A percentile compares a stretch with the other conserved stretches of the same genome.
These are phyloP conservation scores for Aspergillus cristatus DNA, from an alignment of 495 filamentous ascomycete genomes.

Conservation along the genomic window DNA sequence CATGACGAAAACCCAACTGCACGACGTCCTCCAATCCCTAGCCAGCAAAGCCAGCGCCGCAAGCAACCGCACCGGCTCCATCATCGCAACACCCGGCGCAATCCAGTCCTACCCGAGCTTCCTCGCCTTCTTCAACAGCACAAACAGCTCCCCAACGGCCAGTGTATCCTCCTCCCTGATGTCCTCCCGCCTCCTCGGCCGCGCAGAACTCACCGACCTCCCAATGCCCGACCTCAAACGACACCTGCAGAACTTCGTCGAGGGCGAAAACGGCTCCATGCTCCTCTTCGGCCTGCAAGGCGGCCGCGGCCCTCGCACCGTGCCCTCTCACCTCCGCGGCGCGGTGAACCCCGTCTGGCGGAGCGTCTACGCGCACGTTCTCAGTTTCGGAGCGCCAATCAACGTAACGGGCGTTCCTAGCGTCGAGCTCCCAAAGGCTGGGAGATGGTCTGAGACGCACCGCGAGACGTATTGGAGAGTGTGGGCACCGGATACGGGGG, in stretches of 20 bases:
- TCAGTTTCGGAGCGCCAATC: conserved; percentile 9
- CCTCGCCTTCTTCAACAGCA: conserved; percentile 2
- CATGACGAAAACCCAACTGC: conserved; percentile 6
- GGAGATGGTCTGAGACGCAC: conserved; percentile 3
- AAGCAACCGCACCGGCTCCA: not conserved
- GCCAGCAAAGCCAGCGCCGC: not conserved
- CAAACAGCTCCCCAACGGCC: not conserved
- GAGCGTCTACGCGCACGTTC: conserved; percentile 8
- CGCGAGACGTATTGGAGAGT: conserved; percentile 16
- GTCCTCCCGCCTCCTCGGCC: conserved; percentile 15
- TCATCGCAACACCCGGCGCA: not conserved
- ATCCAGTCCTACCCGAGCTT: conserved; percentile 1
- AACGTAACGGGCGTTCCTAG: conserved; percentile 2
- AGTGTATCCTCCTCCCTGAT: conserved; percentile 8
- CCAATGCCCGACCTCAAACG: not conserved
- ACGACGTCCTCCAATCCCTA: conserved; percentile 2
- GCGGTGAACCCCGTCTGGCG: conserved; percentile 15
- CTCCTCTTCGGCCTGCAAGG: conserved; percentile 15
- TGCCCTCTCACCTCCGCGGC: conserved; percentile 4
- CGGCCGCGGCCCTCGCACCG: conserved; percentile 7
- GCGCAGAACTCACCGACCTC: conserved; percentile 13
- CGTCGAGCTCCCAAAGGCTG: not conserved
- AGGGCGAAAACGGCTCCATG: conserved; percentile 5
- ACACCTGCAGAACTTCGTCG: conserved; percentile 3
- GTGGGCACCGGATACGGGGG: conserved; percentile 14